phyloP scores from a whole-genome alignment of 495 filamentous ascomycete species.

The Penicillium taxi region DNA sequence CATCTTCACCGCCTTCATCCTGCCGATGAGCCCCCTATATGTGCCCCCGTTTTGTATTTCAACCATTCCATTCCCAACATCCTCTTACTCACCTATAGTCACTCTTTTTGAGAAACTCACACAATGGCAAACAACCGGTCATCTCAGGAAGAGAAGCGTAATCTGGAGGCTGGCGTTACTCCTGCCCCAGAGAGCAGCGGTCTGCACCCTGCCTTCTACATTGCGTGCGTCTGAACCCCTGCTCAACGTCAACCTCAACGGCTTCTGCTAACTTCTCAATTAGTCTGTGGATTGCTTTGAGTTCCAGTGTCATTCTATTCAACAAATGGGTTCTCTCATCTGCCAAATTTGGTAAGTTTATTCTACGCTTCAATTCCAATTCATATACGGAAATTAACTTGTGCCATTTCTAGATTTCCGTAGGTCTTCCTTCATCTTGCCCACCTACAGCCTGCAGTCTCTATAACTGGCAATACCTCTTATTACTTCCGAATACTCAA shows the following conservation, averaged over 20 bases:
- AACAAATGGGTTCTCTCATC: constrained; percentile 92
- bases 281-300: constrained; percentile 80
- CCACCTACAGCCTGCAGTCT: too few relatives aligned
- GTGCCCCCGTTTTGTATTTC: constrained; percentile 11
- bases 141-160: constrained; percentile 28
- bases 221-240: constrained; percentile 51
- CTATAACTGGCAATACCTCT: too few relatives aligned
- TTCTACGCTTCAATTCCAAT: constrained; percentile 1
- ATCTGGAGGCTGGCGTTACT: constrained; percentile 26
- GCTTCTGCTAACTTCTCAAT: constrained; percentile 9
- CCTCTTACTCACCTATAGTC: constrained; percentile 26
- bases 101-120: constrained; percentile 22
- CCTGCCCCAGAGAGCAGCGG: constrained; percentile 17
- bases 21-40: constrained; percentile 11
- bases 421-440: constrained; percentile 14
- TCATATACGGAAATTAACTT: constrained; percentile 13
- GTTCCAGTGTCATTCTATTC: constrained; percentile 88
- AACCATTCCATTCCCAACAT: constrained; percentile 5
- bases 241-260: not conserved
- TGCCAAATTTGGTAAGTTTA: constrained; percentile 64
- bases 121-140: constrained; percentile 28
- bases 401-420: constrained; percentile 28
- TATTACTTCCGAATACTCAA: not conserved
- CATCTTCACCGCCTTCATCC: constrained; percentile 14
- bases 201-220: constrained; percentile 77